Evolutionary conservation across 169 alveolate species (phyloP).

Genomic region (Cardiosporidium cionae): DNA sequence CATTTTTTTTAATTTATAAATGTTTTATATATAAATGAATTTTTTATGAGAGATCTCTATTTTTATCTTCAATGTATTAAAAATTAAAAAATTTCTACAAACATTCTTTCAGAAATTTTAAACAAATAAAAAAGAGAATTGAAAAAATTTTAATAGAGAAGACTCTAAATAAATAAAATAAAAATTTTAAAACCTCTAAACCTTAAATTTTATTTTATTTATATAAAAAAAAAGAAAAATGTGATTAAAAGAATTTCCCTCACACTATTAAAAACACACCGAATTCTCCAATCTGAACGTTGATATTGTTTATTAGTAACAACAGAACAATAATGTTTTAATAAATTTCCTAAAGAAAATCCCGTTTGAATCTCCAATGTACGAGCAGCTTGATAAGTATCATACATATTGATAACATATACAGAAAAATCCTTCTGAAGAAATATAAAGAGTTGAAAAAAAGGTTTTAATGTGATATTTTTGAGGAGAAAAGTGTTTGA

Average conservation of each 20-base stretch:
- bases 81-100: too few species aligned
- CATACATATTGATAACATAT: slow-evolving; percentile 84
- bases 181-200: background rate
- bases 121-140: background rate
- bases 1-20: too few species aligned
- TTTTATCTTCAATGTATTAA: background rate
- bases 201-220: too few species aligned
- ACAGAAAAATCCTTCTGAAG: slow-evolving; percentile 83
- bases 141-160: background rate
- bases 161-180: background rate
- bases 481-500: too few species aligned
- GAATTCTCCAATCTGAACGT: slow-evolving; percentile 84
- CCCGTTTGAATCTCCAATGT: slow-evolving; percentile 60
- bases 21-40: too few species aligned
- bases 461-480: too few species aligned
- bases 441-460: background rate
- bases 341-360: slow-evolving; percentile 62
- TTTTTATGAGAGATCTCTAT: background rate
- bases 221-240: too few species aligned
- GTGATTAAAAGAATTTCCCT: too few species aligned
- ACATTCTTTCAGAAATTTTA: too few species aligned
- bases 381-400: slow-evolving; percentile 85
- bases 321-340: slow-evolving; percentile 61
- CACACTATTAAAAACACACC: slow-evolving; percentile 5
- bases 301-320: slow-evolving; percentile 76